A percentile compares a stretch with the other conserved stretches of the same genome.
These are phyloP conservation scores for Silene vulgaris DNA, from an alignment of 179 eudicot species.

Conservation along the genomic window DNA sequence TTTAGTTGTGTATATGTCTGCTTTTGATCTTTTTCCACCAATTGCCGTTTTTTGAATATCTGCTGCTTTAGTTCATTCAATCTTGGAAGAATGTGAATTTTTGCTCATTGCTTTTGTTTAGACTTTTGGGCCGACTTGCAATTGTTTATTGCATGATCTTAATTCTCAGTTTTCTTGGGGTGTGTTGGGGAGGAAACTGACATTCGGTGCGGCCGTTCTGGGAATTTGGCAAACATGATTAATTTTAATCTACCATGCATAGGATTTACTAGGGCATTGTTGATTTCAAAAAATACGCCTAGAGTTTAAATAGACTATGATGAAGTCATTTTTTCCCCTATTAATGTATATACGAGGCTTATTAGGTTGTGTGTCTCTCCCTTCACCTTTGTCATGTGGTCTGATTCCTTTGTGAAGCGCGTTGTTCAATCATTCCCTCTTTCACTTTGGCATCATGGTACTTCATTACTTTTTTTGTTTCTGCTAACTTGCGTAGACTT, in stretches of 20 bases:
- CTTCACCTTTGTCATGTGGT: neutral
- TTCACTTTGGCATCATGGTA: neutral
- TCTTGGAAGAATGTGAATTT: conserved; percentile 7
- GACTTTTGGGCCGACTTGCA: neutral
- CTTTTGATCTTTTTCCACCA: neutral
- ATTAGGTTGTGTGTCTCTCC: neutral
- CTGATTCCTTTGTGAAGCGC: neutral
- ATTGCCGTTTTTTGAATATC: neutral
- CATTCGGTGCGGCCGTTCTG: no score
- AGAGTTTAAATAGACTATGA: neutral
- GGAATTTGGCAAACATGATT: neutral
- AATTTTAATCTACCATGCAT: neutral
- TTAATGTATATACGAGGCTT: neutral
- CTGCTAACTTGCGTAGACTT: no score
- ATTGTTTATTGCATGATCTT: conserved; percentile 4
- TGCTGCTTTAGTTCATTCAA: neutral
- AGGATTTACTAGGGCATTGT: neutral
- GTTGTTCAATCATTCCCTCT: neutral
- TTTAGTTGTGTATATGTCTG: neutral
- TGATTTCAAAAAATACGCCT: neutral
- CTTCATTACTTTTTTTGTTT: no score
- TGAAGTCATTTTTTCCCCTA: neutral
- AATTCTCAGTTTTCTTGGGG: no score
- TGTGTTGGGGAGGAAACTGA: no score
- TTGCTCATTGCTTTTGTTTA: neutral